Base-by-base conservation (phyloP, 305 asterid genomes). In the Solanum hybrid region DNA sequence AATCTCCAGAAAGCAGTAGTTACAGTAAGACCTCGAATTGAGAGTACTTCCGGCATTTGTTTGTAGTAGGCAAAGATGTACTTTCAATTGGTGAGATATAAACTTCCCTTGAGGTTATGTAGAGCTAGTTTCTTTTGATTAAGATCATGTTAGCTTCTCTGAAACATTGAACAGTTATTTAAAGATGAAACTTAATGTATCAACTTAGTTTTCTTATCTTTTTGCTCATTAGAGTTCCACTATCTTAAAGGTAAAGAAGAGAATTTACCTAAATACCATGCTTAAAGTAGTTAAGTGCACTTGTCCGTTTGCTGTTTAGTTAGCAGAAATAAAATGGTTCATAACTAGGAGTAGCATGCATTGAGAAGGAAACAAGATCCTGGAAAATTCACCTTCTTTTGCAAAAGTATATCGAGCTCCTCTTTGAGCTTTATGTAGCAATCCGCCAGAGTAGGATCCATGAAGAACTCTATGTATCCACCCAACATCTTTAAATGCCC, bases 391-490 rank as follows among this genome's bases (percentile, higher is more conserved):
- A 95, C 99, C 98, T 97, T 97, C 91, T 94, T 94, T 89, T 93
- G 97, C 87, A 97, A 77, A 90, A 97, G 97, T 89, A 90, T 90
- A 81, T 93, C 94, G 32, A 96, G 95, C 93, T 96, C 98, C 90
- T 93, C 96, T 92, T 95, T 97, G 7, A 97, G 98, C 91, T 95
- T 97, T 92, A 96, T 89, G 90, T 94, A 97, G 95, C 98, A 94
- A 90, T 95, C 98, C 33, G 97, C 97, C 95, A 97, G 94, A 92
- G 92, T 93, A 85, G 98, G 97, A 91, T 97, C 95, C 98, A 97
- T 95, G 93, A 97, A 97, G 92, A 97, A 97, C 45, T 97, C 99
- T 68, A 97, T 86, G 92, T 97, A 96, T 39, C 99, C 99, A 61
- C 92, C 95, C 93, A 97, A 93, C 99, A 96, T 97, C 93, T 95